Base-by-base conservation (phyloP, 768 basidiomycete genomes). In the Leucosporidium scottii region DNA sequence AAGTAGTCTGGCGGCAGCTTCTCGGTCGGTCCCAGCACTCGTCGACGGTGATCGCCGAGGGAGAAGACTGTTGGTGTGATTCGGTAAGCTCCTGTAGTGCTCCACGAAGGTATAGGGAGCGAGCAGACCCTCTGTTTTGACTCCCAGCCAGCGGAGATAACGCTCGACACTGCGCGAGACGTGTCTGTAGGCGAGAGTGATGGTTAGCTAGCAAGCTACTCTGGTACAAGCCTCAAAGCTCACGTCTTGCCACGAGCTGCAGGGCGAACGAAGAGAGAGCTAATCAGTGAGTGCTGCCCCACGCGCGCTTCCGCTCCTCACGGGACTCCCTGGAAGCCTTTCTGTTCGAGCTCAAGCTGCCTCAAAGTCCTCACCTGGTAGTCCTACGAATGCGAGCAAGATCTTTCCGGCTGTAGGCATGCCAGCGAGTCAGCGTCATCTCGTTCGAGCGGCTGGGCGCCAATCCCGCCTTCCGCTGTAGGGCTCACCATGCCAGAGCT, bases 121-220 rank as follows among this genome's bases (percentile, higher is more conserved):
- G 25, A 47, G n/a, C 61, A 9, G 15, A 76, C 75, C 74, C 59
- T 88, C 85, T 0, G 92, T 94, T 79, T 94, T 97, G 62, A 99
- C 90, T 36, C 96, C 96, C 79, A 91, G 90, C 96, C 96, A 99
- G 78, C 92, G 84, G 1, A 99, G 84, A 79, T 99, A 99, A n/a
- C 96, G 86, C 78, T 98, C 94, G 18, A 98, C 83, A 10, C 94
- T 87, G 49, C 93, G 85, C 1, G 93, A 94, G 65, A 98, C 91
- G 78, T 99, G 96, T 12, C 39, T 44, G 15, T 44, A 3, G 39
- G 8, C 2, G 39, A 44, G 34, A 44, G 39, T 15, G 15, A 13
- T 15, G 39, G 6, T 44, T 44, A 44, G 39, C 39, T 44, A 44
- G 5, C 15, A 13, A 12, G 15, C 15, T 17, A 12, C 5, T 5